Base-by-base conservation (phyloP, 495 filamentous ascomycete species). In the Penicillium nucicola region DNA sequence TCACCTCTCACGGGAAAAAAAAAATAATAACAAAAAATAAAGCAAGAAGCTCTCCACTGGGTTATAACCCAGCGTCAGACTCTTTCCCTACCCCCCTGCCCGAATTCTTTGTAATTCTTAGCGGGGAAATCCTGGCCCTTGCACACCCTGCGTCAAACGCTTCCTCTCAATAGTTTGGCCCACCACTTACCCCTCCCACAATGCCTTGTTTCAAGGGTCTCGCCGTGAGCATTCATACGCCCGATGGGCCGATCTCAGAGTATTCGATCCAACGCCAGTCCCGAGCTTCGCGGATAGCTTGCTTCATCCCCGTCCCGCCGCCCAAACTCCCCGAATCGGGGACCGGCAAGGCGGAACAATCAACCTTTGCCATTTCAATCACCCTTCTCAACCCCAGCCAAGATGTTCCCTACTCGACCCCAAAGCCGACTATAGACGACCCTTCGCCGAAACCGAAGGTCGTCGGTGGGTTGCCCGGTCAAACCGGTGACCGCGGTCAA, bases 121-220 rank as follows among this genome's bases (percentile, higher is more conserved):
- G 40, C 32, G 18, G 42, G 47, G 46, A 33, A 40, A 15, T 23
- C 44, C 38, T 34, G 18, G 28, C 30, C 49, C 38, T 28, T 45
- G 38, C 25, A 30, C 35, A 22, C 20, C 20, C 32, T 37, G 23
- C 39, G 33, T 45, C 50, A 48, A 44, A 55, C 42, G 28, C 20
- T 53, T 34, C 36, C 47, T 22, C 45, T 41, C 37, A 48, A 40
- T 42, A 44, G 18, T 39, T 39, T 23, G 28, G 46, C 31, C 14
- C 34, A 45, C 18, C 49, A 20, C 23, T 39, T 50, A 28, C 39
- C 35, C 42, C 20, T 50, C 53, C 48, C 67, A 65, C 41, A 62
- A 96, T 96, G 92, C 92, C 92, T 75, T 97, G 92, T 83, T 97
- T 96, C 78, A 93, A 95, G 74, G 92, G 92, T 68, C 88, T 97